Evolutionary conservation across 2,329 filamentous ascomycete genomes (phyloP), one percentile per base, ranked within the genome.

Genomic region (Immersiporthe knoxdaviesiana): DNA sequence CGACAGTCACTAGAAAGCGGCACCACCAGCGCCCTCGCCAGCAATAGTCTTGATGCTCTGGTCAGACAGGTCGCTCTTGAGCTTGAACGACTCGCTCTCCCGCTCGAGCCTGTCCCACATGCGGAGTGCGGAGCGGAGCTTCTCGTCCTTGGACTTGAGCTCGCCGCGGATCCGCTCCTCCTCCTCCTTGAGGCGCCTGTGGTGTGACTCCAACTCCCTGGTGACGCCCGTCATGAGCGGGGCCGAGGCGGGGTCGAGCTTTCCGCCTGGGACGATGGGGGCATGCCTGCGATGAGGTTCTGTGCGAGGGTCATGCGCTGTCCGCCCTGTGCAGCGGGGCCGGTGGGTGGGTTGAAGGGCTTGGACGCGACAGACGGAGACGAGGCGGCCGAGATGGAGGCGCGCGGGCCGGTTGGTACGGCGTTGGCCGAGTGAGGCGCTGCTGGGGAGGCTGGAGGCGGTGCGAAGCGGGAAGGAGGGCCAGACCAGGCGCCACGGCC

Each of bases 311-410:
- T 83, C 66, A 81, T 83, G 32, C 82, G 79, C 60, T 78, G 67
- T 62, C 69, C 76, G 69, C 80, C 79, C 71, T 78, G 79, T 1
- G 81, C 78, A 0, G 82, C 78, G 0, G 86, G 86, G 3, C 86
- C 86, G 1, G 86, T 88, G 3, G 85, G 86, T 2, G 86, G 86
- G 72, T 88, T 88, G 76, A 88, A 88, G 0, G 85, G 81, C 71
- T 81, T 85, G 71, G 74, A 78, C 68, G 75, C 73, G 37, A 76
- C 75, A 69, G 0, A 83, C 79, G 3, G 81, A 81, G 11, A 68
- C 8, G 63, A 81, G 77, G 11, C 81, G 27, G 79, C 78, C 5
- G 78, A 77, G 68, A 75, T 72, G 64, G 78, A 77, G 72, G 77
- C 73, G 71, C 84, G 79, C 12, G 84, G 84, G 2, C 84, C 84